Conservation (phyloP, 257 asterid species). For the Plantago major region DNA sequence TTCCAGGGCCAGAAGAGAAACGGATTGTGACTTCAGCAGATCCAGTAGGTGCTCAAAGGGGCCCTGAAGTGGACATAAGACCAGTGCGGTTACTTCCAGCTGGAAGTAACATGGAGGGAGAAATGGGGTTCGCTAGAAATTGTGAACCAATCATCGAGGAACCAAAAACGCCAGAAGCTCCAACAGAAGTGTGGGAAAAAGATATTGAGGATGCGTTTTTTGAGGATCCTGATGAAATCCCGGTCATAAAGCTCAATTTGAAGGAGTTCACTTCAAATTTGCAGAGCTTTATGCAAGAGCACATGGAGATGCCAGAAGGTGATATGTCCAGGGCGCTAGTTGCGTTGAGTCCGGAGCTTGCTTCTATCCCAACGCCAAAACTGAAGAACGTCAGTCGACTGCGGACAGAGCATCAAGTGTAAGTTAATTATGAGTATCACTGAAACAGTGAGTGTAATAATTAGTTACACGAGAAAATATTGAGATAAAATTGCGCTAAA, state of each 20-base stretch:
- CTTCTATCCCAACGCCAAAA: conserved; percentile 78
- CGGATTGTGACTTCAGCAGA: conserved; percentile 26
- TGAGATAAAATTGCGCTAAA: neutral
- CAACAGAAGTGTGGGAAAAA: conserved; percentile 41
- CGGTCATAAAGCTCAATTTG: conserved; percentile 65
- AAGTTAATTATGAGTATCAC: conserved; percentile 24
- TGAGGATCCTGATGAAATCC: conserved; percentile 90
- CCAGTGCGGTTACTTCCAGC: conserved; percentile 48
- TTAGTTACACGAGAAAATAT: neutral
- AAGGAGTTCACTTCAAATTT: conserved; percentile 61
- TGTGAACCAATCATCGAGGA: conserved; percentile 78
- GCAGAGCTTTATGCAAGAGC: conserved; percentile 55
- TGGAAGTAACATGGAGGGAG: conserved; percentile 31
- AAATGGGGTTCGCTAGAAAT: conserved; percentile 25
- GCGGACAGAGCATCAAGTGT: conserved; percentile 98
- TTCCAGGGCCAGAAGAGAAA: conserved; percentile 76
- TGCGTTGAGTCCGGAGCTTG: conserved; percentile 61
- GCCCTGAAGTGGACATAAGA: conserved; percentile 24
- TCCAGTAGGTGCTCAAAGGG: conserved; percentile 28
- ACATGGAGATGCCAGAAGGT: conserved; percentile 54
- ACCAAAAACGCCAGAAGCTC: conserved; percentile 73
- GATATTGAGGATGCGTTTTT: conserved; percentile 84
- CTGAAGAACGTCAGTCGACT: conserved; percentile 74
- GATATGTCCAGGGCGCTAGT: conserved; percentile 84
- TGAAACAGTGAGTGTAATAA: neutral